Evolutionary conservation across 2,329 filamentous ascomycete species (phyloP), one percentile per base, ranked within the genome.

Genomic region (Daldinia eschscholtzii): DNA sequence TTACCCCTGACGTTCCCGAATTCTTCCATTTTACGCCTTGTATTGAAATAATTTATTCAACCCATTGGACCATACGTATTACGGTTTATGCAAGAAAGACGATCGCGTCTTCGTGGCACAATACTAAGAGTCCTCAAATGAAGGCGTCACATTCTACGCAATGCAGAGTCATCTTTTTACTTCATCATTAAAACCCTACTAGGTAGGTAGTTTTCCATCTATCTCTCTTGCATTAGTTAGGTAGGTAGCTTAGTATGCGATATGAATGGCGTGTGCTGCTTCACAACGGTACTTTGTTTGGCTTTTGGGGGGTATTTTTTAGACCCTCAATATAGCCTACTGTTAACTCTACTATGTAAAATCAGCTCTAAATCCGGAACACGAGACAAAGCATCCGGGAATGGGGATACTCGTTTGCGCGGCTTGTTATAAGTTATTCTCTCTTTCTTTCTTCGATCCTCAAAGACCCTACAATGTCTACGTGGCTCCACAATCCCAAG

Each of bases 51-150:
- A 39, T 50, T n/a, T 33, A 58, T 57, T 59, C 20, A 18, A 15
- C 58, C 18, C 28, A 67, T 72, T 72, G 70, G 67, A 26, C n/a
- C 30, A 53, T 33, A 48, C 35, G 3, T 4, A 39, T 57, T 28
- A 52, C 28, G 15, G 12, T 52, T 9, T 26, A 56, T 65, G 59
- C 61, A 69, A 53, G 59, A 53, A 64, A 61, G 63, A 48, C 39
- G 64, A 71, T 69, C 68, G 46, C 18, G 46, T 50, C 39, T 37
- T 69, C 68, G 70, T 72, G 70, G 68, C 70, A 71, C 61, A 68
- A 44, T 66, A 10, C 15, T 44, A 35, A 59, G 55, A 65, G 52
- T 6, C 35, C 39, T 55, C 15, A 55, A 33, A 18, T 30, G 13
- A 42, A 33, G n/a, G 41, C 57, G 57, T 65, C 57, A 46, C 55